Evolutionary conservation across 2,329 filamentous ascomycete species (phyloP).

Genomic region (Fusarium algeriense): DNA sequence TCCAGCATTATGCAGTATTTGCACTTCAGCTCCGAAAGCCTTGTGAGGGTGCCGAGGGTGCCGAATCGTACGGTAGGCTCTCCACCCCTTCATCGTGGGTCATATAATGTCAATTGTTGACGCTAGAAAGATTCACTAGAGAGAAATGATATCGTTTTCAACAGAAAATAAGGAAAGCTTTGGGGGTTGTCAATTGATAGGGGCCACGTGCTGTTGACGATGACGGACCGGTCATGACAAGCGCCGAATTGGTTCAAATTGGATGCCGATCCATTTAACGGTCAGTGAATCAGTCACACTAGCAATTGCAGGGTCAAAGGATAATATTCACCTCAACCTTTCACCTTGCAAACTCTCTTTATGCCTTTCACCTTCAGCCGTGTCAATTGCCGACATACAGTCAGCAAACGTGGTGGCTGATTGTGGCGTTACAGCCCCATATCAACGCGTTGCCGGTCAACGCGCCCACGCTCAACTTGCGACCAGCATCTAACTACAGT

Average conservation of each 20-base stretch:
- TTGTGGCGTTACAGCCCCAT: conserved; percentile 33
- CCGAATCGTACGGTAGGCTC: not conserved
- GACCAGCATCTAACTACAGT: conserved; percentile 36
- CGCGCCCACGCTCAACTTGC: conserved; percentile 41
- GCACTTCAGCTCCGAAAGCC: not conserved
- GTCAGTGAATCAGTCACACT: not conserved
- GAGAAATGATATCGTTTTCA: fast-evolving
- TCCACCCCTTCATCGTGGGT: not conserved
- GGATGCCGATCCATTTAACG: not conserved
- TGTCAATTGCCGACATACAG: conserved; percentile 1
- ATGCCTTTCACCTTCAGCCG: not conserved
- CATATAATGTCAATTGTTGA: not conserved
- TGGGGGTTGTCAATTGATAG: not conserved
- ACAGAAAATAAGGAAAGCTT: not conserved
- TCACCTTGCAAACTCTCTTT: not conserved
- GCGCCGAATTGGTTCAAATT: not conserved
- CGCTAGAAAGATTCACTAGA: fast-evolving
- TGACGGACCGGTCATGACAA: conserved; percentile 1
- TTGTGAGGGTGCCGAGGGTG: not conserved
- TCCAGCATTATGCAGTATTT: not conserved
- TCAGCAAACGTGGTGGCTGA: conserved; percentile 32
- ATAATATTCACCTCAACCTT: not conserved
- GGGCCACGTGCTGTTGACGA: not conserved
- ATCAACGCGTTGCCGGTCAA: conserved; percentile 40
- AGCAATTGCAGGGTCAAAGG: not conserved